Conservation (phyloP, 1,284 basidiomycete species). For the Leccinum griseonigrum region DNA sequence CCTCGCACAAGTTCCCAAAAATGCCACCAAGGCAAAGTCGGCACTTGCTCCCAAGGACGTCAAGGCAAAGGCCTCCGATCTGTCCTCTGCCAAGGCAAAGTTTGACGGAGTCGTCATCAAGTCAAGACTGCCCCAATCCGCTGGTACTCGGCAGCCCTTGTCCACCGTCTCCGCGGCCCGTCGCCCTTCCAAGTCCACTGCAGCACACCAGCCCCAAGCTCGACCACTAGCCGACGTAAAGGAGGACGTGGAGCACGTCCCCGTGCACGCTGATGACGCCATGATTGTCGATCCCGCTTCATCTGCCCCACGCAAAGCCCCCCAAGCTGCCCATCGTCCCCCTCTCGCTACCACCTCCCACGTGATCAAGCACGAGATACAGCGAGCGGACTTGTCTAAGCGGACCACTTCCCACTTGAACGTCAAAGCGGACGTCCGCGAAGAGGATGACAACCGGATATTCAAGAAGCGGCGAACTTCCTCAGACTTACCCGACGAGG, state of each 20-base stretch:
- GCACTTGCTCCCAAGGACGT: slow-evolving; percentile 26
- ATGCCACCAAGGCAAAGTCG: slow-evolving; percentile 46
- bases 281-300: slow-evolving; percentile 53
- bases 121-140: slow-evolving; percentile 38
- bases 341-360: slow-evolving; percentile 8
- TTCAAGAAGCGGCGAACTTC: slow-evolving; percentile 75
- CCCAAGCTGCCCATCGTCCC: slow-evolving; percentile 8
- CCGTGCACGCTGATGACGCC: slow-evolving; percentile 43
- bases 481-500: slow-evolving; percentile 59
- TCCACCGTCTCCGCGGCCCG: slow-evolving; percentile 37
- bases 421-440: slow-evolving; percentile 34
- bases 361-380: slow-evolving; percentile 29
- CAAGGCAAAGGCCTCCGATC: slow-evolving; percentile 48
- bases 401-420: slow-evolving; percentile 27
- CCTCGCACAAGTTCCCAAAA: slow-evolving; percentile 52
- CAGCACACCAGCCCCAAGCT: slow-evolving; percentile 21
- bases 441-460: slow-evolving; percentile 50
- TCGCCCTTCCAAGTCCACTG: slow-evolving; percentile 21
- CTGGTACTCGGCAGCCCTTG: slow-evolving; percentile 37
- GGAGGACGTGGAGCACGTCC: slow-evolving; percentile 30
- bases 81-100: slow-evolving; percentile 37
- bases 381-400: slow-evolving; percentile 30
- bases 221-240: slow-evolving; percentile 35
- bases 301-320: neutral
- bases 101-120: slow-evolving; percentile 57